Evolutionary conservation across 2,329 filamentous ascomycete species (phyloP).

Genomic region (Fusarium verrucosum): DNA sequence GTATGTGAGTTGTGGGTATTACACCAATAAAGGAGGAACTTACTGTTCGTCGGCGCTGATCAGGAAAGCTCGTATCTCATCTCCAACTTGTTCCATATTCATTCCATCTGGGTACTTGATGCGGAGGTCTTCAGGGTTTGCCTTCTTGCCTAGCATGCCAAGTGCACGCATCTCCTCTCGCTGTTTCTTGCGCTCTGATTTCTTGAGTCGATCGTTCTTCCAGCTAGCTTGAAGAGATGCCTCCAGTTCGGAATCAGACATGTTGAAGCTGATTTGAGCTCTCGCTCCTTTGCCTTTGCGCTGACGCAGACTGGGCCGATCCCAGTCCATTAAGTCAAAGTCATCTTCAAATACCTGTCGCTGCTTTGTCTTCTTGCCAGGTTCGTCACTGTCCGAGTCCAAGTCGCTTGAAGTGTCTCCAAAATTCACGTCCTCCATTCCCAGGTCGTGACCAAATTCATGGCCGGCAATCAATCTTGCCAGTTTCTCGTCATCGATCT

Average conservation of each 20-base stretch:
- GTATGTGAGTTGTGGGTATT: slow-evolving; percentile 11
- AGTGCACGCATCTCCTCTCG: slow-evolving; percentile 74
- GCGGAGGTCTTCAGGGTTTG: slow-evolving; percentile 67
- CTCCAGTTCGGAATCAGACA: slow-evolving; percentile 74
- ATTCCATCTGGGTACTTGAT: slow-evolving; percentile 79
- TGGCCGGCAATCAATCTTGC: slow-evolving; percentile 41
- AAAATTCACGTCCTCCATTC: slow-evolving; percentile 29
- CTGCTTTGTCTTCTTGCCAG: slow-evolving; percentile 52
- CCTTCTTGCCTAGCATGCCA: slow-evolving; percentile 70
- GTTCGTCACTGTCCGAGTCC: slow-evolving; percentile 17
- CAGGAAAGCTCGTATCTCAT: slow-evolving; percentile 78
- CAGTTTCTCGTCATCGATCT: slow-evolving; percentile 43
- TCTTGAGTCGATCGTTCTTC: slow-evolving; percentile 75
- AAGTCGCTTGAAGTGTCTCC: slow-evolving; percentile 30
- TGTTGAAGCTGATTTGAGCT: slow-evolving; percentile 60
- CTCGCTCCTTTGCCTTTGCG: slow-evolving; percentile 71
- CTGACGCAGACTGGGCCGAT: slow-evolving; percentile 70
- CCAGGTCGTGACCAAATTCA: slow-evolving; percentile 32
- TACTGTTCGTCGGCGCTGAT: slow-evolving; percentile 70
- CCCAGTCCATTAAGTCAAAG: slow-evolving; percentile 87
- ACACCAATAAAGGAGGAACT: slow-evolving; percentile 37
- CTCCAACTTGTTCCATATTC: slow-evolving; percentile 72
- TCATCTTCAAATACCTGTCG: slow-evolving; percentile 60
- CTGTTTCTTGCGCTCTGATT: slow-evolving; percentile 74
- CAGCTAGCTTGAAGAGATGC: slow-evolving; percentile 66